A percentile compares a stretch with the other conserved stretches of the same genome.
Conservation (phyloP, 2,329 filamentous ascomycete genomes). For the Fusarium graminum region DNA sequence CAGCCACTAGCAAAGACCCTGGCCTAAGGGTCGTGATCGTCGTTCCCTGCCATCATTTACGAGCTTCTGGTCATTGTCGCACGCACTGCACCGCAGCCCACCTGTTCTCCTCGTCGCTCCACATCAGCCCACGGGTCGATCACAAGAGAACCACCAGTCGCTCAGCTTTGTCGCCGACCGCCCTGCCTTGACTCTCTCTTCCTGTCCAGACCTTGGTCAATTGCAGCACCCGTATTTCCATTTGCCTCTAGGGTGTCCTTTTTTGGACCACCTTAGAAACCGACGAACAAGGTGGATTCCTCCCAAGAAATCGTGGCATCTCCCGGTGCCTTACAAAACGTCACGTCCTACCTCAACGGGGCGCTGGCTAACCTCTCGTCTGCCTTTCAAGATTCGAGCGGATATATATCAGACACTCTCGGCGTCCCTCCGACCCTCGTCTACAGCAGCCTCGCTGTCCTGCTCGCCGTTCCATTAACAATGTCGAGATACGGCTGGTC, state of each 20-base stretch:
- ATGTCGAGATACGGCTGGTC: conserved; percentile 70
- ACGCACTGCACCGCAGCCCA: conserved; percentile 37
- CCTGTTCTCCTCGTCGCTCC: conserved; percentile 46
- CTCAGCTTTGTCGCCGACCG: conserved; percentile 41
- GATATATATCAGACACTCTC: conserved; percentile 64
- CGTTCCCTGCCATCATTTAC: conserved; percentile 42
- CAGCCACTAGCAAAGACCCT: conserved; percentile 43
- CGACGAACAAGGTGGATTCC: conserved; percentile 72
- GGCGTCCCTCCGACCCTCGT: conserved; percentile 63
- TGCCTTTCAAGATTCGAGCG: conserved; percentile 62
- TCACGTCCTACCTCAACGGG: conserved; percentile 69
- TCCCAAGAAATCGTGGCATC: conserved; percentile 69
- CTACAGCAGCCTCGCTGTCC: conserved; percentile 65
- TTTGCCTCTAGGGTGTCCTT: conserved; percentile 54
- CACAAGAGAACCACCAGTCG: conserved; percentile 45
- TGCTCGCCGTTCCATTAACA: conserved; percentile 63
- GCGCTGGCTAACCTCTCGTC: conserved; percentile 63
- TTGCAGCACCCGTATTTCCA: conserved; percentile 41
- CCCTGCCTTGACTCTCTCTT: conserved; percentile 41
- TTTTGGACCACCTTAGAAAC: conserved; percentile 53
- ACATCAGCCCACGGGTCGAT: conserved; percentile 49
- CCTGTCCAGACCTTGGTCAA: conserved; percentile 39
- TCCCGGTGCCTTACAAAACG: conserved; percentile 72
- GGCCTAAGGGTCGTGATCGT: conserved; percentile 45
- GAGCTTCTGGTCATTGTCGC: conserved; percentile 34